A percentile compares a stretch with the other conserved stretches of the same genome.
Evolutionary conservation across 1,284 basidiomycete species (phyloP).

Genomic region (Vanrija pseudolonga): DNA sequence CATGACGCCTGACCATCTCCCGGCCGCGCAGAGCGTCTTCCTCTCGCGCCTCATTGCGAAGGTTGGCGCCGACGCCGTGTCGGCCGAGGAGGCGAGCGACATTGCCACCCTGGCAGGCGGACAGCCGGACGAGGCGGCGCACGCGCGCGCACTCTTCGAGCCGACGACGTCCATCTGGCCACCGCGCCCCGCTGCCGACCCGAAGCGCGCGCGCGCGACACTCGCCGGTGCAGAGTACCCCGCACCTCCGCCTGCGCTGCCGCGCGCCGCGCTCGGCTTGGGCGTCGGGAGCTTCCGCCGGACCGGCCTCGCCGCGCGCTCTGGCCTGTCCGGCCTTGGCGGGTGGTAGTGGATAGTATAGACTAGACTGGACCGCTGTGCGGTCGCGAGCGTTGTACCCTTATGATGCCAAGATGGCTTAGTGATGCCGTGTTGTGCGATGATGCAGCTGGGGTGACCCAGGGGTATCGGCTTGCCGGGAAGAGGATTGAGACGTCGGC

Average conservation of each 20-base stretch:
- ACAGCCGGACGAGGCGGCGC: neutral
- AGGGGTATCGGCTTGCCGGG: no score
- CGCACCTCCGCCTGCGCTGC: neutral
- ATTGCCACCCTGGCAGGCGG: neutral
- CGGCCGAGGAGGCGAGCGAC: neutral
- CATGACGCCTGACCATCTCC: conserved; percentile 21
- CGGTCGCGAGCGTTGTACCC: no score
- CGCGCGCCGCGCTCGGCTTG: conserved; percentile 1
- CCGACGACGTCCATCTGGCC: neutral
- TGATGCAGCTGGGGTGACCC: no score
- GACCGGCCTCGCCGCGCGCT: no score
- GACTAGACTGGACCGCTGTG: no score
- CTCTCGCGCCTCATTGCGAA: conserved; percentile 10
- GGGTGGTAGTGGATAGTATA: no score
- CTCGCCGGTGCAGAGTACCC: no score
- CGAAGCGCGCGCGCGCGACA: no score
- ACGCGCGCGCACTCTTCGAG: neutral
- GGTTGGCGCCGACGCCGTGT: neutral
- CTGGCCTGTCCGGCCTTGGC: no score
- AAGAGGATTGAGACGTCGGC: no score
- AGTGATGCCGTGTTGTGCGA: no score
- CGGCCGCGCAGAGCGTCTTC: conserved; percentile 23
- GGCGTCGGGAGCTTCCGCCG: conserved; percentile 1
- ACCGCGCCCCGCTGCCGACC: neutral
- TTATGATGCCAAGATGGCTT: no score